phyloP scores from a whole-genome alignment of 2,329 filamentous ascomycete species.

The Aspergillus pseudoviridinutans region DNA sequence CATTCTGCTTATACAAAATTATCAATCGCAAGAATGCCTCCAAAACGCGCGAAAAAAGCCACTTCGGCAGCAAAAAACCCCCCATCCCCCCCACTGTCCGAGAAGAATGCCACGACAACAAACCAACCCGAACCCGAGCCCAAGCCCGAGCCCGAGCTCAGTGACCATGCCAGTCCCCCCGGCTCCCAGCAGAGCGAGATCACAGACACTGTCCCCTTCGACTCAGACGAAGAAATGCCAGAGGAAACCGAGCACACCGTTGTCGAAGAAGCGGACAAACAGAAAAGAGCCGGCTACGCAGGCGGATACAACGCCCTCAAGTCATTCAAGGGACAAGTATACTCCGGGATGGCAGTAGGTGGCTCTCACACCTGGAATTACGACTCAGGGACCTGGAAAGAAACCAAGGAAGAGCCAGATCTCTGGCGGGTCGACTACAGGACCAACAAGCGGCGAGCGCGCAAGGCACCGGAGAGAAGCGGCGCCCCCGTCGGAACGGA shows the following conservation, averaged over 20 bases:
- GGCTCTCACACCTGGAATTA: constrained; percentile 38
- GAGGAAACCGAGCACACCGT: constrained; percentile 12
- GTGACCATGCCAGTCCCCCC: not conserved
- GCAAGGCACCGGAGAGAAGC: constrained; percentile 30
- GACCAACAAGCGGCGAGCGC: constrained; percentile 28
- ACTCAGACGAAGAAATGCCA: constrained; percentile 21
- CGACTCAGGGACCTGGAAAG: constrained; percentile 32
- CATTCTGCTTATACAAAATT: no score
- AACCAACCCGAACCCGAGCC: not conserved
- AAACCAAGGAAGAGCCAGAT: constrained; percentile 35
- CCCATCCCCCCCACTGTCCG: constrained; percentile 8
- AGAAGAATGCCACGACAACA: constrained; percentile 4
- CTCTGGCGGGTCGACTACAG: constrained; percentile 32
- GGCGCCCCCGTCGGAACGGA: constrained; percentile 33
- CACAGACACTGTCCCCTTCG: constrained; percentile 8
- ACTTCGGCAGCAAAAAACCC: constrained; percentile 1
- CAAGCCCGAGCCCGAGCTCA: not conserved
- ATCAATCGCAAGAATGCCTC: constrained; percentile 3
- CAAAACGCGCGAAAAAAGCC: constrained; percentile 2
- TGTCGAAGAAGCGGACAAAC: not conserved
- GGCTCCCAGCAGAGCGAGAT: not conserved
- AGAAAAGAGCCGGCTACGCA: constrained; percentile 1
- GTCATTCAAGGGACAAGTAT: constrained; percentile 30
- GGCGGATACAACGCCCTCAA: constrained; percentile 32
- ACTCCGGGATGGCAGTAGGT: constrained; percentile 36